Evolutionary conservation across 495 filamentous ascomycete genomes (phyloP).

Genomic region (Corynascus novoguineensis): DNA sequence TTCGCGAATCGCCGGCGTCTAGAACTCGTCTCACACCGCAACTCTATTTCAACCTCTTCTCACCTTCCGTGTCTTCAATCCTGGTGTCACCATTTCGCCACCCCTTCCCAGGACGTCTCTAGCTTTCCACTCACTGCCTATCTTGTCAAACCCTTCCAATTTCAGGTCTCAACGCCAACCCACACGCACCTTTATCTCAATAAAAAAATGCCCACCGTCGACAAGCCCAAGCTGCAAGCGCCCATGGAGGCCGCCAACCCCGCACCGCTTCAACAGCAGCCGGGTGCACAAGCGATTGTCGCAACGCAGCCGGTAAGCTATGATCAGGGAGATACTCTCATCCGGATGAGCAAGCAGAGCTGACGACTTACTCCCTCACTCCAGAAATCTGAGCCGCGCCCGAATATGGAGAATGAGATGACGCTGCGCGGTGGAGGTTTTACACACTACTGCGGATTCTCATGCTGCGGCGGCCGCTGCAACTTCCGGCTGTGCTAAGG

Average conservation of each 20-base stretch:
- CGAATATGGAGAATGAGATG: conserved; percentile 1
- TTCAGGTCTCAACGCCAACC: no score
- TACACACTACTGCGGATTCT: neutral
- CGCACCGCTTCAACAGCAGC: conserved; percentile 1
- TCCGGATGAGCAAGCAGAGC: neutral
- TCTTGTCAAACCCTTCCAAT: no score
- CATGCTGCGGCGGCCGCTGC: neutral
- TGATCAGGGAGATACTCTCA: neutral
- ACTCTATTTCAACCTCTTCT: conserved; percentile 10
- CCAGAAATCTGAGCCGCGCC: neutral
- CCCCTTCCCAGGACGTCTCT: no score
- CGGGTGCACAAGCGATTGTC: neutral
- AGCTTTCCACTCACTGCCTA: no score
- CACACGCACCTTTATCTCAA: no score
- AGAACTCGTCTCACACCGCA: neutral
- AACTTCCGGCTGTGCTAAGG: neutral
- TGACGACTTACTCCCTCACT: neutral
- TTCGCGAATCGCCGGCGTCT: neutral
- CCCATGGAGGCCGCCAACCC: conserved; percentile 16
- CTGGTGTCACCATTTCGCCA: neutral
- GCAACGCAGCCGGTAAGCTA: conserved; percentile 12
- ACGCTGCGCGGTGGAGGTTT: neutral
- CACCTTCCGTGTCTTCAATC: neutral
- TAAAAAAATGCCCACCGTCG: conserved; percentile 16
- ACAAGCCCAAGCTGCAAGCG: conserved; percentile 11